Evolutionary conservation across 768 basidiomycete species (phyloP).

Genomic region (Amanita brunnescens): DNA sequence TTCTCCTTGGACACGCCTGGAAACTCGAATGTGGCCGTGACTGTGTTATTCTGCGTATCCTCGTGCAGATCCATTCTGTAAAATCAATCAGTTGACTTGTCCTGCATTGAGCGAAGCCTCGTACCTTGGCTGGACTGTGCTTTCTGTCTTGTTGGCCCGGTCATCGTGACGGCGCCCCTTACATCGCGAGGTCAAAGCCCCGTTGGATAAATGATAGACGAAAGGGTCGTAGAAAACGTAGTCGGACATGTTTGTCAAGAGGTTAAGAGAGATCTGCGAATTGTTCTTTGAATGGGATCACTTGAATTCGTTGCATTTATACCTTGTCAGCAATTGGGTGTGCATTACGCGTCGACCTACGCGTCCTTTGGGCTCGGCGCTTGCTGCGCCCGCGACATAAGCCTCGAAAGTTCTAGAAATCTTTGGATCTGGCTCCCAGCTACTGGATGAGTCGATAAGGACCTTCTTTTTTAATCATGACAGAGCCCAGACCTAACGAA

Average conservation of each 20-base stretch:
- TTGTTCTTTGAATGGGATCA: not conserved
- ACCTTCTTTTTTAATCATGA: not conserved
- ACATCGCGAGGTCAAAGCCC: constrained; percentile 12
- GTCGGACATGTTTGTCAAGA: not conserved
- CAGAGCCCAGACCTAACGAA: too few species aligned
- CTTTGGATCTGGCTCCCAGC: not conserved
- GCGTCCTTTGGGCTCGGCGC: not conserved
- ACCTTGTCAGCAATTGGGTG: not conserved
- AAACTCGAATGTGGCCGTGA: constrained; percentile 55
- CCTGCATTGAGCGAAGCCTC: not conserved
- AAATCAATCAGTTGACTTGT: not conserved
- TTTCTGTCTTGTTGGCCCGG: not conserved
- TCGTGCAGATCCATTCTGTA: constrained; percentile 52
- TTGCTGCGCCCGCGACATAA: not conserved
- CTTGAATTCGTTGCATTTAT: not conserved
- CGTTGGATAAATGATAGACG: constrained; percentile 21
- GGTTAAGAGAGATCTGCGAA: not conserved
- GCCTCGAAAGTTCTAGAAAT: not conserved
- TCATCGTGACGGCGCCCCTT: not conserved
- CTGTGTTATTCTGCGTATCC: constrained; percentile 33
- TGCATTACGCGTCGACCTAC: not conserved
- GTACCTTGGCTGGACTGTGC: not conserved
- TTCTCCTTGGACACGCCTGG: constrained; percentile 49
- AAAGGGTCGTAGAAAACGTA: not conserved
- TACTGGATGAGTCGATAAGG: not conserved